Base-by-base conservation (phyloP, 306 rosid species). In the Quercus parvula region DNA sequence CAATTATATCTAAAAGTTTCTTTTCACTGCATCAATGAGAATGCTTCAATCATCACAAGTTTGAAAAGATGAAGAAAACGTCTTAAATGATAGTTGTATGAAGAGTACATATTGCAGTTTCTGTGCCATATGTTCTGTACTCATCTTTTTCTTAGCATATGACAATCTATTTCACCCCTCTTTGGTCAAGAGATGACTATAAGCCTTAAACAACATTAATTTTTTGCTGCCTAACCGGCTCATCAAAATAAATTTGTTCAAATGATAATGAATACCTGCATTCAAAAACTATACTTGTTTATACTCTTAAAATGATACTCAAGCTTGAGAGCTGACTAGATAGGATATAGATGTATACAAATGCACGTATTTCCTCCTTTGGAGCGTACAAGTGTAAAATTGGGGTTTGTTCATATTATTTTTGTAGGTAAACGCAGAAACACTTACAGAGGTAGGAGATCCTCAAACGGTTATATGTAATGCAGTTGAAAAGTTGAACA, bases 391-490 rank as follows among this genome's bases (percentile, higher is more conserved):
- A 33, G 58, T 24, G 24, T 15, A 25, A 41, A 56, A 61, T 51
- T 57, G 67, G 30, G 67, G 67, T 22, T n/a, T 80, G 10, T 2
- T 24, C 31, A 44, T 3, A 6, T 49, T 19, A 56, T 41, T 14
- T 54, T 25, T 11, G 13, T 56, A 84, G 90, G 89, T 86, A 77
- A 70, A 67, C 30, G 89, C 86, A 1, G 84, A 72, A 81, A 64
- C 79, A 25, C 35, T 76, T 9, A 81, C 82, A 19, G 89, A 89
- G 74, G 81, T 56, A 24, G 92, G 92, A 56, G 87, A 84, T 74
- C 86, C 92, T 52, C 51, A 70, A 78, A 59, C 78, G 44, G 84
- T 80, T 51, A 84, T 85, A 73, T 83, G 88, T 41, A 74, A 75
- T 56, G 87, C 89, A 44, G 89, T 89, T 74, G 49, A 80, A 70